These are phyloP conservation scores for Fusarium goolgardi DNA, from an alignment of 2,329 filamentous ascomycete genomes.

Conservation along the genomic window DNA sequence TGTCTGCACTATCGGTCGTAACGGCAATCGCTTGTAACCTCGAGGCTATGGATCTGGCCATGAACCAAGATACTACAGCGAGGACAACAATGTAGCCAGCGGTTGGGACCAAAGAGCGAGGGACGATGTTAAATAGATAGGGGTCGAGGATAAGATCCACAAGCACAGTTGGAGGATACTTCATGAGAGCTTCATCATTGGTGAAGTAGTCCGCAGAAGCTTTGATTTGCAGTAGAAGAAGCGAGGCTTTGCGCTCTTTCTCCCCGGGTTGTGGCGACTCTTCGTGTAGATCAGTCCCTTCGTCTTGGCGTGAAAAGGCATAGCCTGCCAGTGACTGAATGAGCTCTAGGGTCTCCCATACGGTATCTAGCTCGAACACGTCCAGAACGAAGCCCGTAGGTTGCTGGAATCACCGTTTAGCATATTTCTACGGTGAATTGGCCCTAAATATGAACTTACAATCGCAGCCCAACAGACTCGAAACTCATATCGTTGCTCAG, in stretches of 20 bases:
- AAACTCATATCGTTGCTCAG: conserved; percentile 85
- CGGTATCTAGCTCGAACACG: conserved; percentile 69
- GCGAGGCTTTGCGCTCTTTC: conserved; percentile 55
- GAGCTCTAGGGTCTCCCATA: conserved; percentile 72
- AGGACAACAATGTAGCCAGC: conserved; percentile 74
- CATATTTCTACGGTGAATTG: not conserved
- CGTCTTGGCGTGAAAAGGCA: conserved; percentile 62
- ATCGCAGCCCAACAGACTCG: conserved; percentile 94
- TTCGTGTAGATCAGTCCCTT: conserved; percentile 17
- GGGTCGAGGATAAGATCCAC: conserved; percentile 90
- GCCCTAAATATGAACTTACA: conserved; percentile 64
- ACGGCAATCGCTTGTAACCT: conserved; percentile 47
- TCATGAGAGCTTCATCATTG: conserved; percentile 79
- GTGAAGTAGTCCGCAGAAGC: conserved; percentile 89
- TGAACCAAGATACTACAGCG: conserved; percentile 60
- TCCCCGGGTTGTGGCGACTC: conserved; percentile 18
- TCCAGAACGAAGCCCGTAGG: conserved; percentile 82
- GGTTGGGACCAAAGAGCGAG: conserved; percentile 79
- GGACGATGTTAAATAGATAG: conserved; percentile 82
- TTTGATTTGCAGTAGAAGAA: conserved; percentile 78
- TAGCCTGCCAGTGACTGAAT: conserved; percentile 73
- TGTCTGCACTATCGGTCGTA: conserved; percentile 44
- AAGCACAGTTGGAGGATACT: conserved; percentile 75
- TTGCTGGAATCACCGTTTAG: conserved; percentile 69
- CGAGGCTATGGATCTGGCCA: conserved; percentile 53